Evolutionary conservation across 1,284 basidiomycete genomes (phyloP).

Genomic region (Coniophora puteana): DNA sequence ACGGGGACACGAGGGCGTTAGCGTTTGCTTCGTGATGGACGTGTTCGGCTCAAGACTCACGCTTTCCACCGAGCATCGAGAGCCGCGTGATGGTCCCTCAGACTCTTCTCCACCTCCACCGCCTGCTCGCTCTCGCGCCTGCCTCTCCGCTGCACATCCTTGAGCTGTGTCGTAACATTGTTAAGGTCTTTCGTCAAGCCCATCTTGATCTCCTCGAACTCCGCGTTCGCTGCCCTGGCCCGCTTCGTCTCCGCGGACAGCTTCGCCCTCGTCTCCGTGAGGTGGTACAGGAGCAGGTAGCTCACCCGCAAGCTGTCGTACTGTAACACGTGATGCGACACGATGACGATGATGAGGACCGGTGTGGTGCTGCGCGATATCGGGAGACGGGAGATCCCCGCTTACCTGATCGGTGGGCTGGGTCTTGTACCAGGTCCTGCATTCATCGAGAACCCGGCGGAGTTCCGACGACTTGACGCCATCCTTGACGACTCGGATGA

Average conservation of each 20-base stretch:
- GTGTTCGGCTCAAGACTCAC: slow-evolving; percentile 29
- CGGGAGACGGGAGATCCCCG: too few species aligned
- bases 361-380: not conserved
- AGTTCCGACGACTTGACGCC: slow-evolving; percentile 33
- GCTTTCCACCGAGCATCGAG: slow-evolving; percentile 34
- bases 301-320: slow-evolving; percentile 30
- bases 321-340: slow-evolving; percentile 9
- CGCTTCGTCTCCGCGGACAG: slow-evolving; percentile 22
- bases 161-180: slow-evolving; percentile 17
- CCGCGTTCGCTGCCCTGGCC: too few species aligned
- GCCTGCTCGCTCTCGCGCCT: slow-evolving; percentile 34
- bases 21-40: not conserved
- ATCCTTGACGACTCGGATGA: slow-evolving; percentile 34
- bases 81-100: slow-evolving; percentile 32
- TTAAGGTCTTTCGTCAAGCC: slow-evolving; percentile 29
- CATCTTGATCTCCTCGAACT: slow-evolving; percentile 11
- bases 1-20: slow-evolving; percentile 3
- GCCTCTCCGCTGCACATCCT: slow-evolving; percentile 24
- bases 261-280: slow-evolving; percentile 29
- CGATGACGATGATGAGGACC: not conserved
- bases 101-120: slow-evolving; percentile 29
- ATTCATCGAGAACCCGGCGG: slow-evolving; percentile 31
- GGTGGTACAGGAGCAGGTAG: slow-evolving; percentile 26
- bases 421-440: slow-evolving; percentile 33
- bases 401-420: slow-evolving; percentile 35